Conservation (phyloP, 768 basidiomycete species). For the Boletus patriciae region DNA sequence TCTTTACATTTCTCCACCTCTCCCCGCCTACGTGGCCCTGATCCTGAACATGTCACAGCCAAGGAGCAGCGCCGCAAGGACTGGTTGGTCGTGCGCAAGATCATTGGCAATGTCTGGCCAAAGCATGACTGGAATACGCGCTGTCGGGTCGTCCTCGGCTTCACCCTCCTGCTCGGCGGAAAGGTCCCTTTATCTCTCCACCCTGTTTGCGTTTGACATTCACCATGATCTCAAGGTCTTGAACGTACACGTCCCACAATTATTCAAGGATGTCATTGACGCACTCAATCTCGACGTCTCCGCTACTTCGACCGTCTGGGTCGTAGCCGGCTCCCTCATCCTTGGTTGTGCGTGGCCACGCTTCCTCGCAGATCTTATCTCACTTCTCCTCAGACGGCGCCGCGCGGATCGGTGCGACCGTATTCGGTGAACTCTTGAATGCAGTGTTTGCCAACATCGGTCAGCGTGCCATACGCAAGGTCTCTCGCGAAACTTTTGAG, state of each 20-base stretch:
- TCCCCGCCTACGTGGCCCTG: conserved; percentile 9
- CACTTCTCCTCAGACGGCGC: conserved; percentile 65
- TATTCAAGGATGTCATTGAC: conserved; percentile 93
- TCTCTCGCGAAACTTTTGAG: conserved; percentile 93
- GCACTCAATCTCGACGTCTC: conserved; percentile 82
- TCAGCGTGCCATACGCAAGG: conserved; percentile 90
- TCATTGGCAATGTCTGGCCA: conserved; percentile 95
- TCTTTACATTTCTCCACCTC: conserved; percentile 21
- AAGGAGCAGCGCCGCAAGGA: conserved; percentile 70
- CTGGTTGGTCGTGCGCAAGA: conserved; percentile 79
- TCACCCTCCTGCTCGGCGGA: conserved; percentile 75
- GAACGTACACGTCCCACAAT: conserved; percentile 96
- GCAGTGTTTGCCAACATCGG: conserved; percentile 96
- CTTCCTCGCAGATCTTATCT: neutral
- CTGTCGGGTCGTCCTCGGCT: conserved; percentile 76
- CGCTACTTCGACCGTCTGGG: conserved; percentile 77
- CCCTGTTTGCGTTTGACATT: neutral
- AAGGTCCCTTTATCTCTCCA: conserved; percentile 56
- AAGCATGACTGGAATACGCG: conserved; percentile 80
- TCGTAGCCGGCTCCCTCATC: conserved; percentile 86
- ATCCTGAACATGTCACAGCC: conserved; percentile 15
- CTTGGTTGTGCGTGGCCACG: conserved; percentile 73
- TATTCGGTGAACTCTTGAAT: conserved; percentile 90
- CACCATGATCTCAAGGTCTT: conserved; percentile 56
- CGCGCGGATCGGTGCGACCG: conserved; percentile 84